phyloP scores from a whole-genome alignment of 1,284 basidiomycete species.

The Pseudozyma pruni region DNA sequence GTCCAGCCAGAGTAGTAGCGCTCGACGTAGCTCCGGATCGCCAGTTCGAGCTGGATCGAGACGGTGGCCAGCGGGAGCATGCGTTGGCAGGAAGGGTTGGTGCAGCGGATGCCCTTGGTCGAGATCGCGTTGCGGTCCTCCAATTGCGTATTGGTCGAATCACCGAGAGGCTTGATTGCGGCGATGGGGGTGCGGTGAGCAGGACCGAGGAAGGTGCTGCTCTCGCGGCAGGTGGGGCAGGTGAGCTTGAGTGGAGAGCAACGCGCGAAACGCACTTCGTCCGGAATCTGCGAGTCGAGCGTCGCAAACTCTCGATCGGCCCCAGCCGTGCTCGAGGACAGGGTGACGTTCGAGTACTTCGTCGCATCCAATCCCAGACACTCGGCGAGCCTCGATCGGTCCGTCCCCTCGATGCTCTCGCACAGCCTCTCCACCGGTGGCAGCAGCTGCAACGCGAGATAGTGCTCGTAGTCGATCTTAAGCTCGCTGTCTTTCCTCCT shows the following conservation, averaged over 20 bases:
- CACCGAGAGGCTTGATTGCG: conserved; percentile 3
- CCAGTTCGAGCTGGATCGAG: conserved; percentile 80
- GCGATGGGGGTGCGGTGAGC: conserved; percentile 16
- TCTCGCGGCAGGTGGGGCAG: conserved; percentile 51
- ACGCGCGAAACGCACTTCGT: conserved; percentile 77
- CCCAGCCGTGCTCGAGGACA: conserved; percentile 39
- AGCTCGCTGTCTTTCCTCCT: conserved; percentile 71
- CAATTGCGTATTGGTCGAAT: conserved; percentile 16
- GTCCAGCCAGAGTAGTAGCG: conserved; percentile 91
- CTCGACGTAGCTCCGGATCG: conserved; percentile 80
- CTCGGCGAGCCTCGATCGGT: conserved; percentile 88
- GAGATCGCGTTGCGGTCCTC: conserved; percentile 30
- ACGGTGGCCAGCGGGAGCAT: conserved; percentile 33
- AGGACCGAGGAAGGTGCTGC: conserved; percentile 37
- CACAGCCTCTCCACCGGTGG: conserved; percentile 95
- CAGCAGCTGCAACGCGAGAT: conserved; percentile 89
- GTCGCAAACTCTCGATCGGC: conserved; percentile 77
- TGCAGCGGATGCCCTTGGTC: conserved; percentile 45
- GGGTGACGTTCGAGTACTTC: conserved; percentile 72
- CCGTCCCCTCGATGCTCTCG: conserved; percentile 95
- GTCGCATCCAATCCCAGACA: conserved; percentile 91
- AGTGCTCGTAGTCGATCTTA: conserved; percentile 78
- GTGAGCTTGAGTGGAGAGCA: conserved; percentile 53
- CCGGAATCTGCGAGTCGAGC: conserved; percentile 89
- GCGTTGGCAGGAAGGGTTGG: conserved; percentile 23